phyloP scores from a whole-genome alignment of 2,329 filamentous ascomycete genomes.

The Leptographium radiaticola region DNA sequence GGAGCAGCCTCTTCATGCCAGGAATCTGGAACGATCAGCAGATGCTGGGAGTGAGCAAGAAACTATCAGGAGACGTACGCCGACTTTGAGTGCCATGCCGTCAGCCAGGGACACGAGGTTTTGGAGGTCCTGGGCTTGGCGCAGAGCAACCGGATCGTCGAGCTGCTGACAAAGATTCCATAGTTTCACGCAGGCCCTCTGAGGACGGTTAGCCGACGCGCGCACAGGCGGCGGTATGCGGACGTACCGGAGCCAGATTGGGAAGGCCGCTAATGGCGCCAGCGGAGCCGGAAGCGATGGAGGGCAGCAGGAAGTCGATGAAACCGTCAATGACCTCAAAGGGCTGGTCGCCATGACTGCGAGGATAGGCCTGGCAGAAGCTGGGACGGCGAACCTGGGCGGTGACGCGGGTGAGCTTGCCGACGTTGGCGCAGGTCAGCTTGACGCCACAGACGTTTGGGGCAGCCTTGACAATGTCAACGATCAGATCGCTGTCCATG shows the following conservation, averaged over 20 bases:
- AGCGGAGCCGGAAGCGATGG: constrained; percentile 10
- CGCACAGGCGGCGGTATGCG: constrained; percentile 5
- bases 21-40: constrained; percentile 8
- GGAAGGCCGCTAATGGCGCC: constrained; percentile 9
- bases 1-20: constrained; percentile 14
- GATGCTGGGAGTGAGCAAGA: too few relatives aligned
- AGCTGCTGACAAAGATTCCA: not conserved
- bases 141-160: not conserved
- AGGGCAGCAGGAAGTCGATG: constrained; percentile 17
- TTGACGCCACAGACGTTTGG: constrained; percentile 15
- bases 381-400: constrained; percentile 5
- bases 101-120: constrained; percentile 12
- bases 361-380: constrained; percentile 4
- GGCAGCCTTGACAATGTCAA: constrained; percentile 10
- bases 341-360: not conserved
- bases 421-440: constrained; percentile 13
- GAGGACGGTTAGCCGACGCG: constrained; percentile 4
- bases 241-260: constrained; percentile 9
- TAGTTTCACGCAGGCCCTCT: not conserved
- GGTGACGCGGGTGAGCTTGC: constrained; percentile 13
- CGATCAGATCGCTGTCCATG: constrained; percentile 13
- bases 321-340: constrained; percentile 16
- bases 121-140: constrained; percentile 11
- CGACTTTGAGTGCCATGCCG: constrained; percentile 11
- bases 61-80: constrained; percentile 2